Conservation (phyloP, 2,329 filamentous ascomycete species). For the Colletotrichum abscissum region DNA sequence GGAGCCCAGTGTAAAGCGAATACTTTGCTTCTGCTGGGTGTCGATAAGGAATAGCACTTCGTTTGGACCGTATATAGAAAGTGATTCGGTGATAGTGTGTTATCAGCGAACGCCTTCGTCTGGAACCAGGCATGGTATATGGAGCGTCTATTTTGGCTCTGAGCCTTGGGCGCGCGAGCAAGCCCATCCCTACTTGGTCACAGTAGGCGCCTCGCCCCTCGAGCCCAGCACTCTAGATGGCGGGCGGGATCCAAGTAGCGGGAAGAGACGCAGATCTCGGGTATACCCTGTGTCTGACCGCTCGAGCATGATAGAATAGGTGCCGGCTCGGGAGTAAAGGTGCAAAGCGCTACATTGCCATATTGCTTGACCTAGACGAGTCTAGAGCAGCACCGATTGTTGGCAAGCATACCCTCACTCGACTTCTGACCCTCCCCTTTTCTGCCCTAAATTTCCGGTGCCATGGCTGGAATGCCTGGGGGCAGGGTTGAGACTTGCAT, state of each 20-base stretch:
- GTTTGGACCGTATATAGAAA: neutral
- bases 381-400: neutral
- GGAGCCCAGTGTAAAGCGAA: neutral
- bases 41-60: neutral
- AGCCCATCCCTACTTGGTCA: constrained; percentile 10
- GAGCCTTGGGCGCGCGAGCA: neutral
- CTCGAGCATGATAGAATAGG: neutral
- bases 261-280: constrained; percentile 22
- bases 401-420: constrained; percentile 16
- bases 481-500: constrained; percentile 21
- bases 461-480: constrained; percentile 15
- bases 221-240: constrained; percentile 19
- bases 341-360: neutral
- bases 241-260: constrained; percentile 1
- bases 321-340: neutral
- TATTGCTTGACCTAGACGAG: neutral
- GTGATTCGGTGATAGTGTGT: neutral
- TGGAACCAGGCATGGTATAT: neutral
- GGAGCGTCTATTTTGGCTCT: neutral
- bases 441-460: constrained; percentile 22
- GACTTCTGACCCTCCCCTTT: constrained; percentile 13
- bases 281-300: neutral
- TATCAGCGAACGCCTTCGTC: neutral
- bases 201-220: constrained; percentile 1
- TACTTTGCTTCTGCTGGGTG: neutral